Base-by-base conservation (phyloP, 495 filamentous ascomycete genomes). In the Tuber brumale region DNA sequence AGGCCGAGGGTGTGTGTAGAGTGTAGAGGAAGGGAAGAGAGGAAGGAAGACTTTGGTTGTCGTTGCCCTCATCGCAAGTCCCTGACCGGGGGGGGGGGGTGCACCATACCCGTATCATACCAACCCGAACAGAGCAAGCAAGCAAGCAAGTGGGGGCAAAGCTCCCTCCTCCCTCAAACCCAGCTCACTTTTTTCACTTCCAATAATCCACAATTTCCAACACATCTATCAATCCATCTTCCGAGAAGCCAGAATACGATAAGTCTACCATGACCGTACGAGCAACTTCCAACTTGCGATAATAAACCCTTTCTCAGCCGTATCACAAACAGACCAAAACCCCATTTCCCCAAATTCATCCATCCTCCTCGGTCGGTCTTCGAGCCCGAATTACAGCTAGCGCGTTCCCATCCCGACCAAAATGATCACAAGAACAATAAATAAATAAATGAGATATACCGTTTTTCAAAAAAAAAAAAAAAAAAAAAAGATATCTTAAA, bases 1-100 rank as follows among this genome's bases (percentile, higher is more conserved):
- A 51, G 72, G 77, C 72, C 73, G 77, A 72, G 72, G 27, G 48
- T n/a, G n/a, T n/a, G n/a, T n/a, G n/a, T n/a, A n/a, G n/a, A n/a
- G n/a, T 10, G 48, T 46, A 3, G 21, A 23, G 48, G 21, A 27
- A 21, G n/a, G 51, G 2, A 48, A 21, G 45, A n/a, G n/a, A n/a
- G 51, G 6, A 57, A 21, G 19, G 19, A 48, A 18, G 57, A 8
- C 10, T 35, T 16, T 66, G 14, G 57, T 16, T 7, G 57, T 35
- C 57, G 27, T 35, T 35, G n/a, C 14, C 27, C 27, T 35, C 18
- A 12, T 66, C 57, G 57, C 31, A 66, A 66, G 35, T 7, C 57
- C 57, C 2, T 8, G 8, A 57, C 51, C 23, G 3, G 51, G 23
- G 48, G 48, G 9, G 9, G 9, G 2, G 2, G 21, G 6, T 23